Conservation (phyloP, 2,329 filamentous ascomycete genomes). For the Sclerotinia sclerotiorum region DNA sequence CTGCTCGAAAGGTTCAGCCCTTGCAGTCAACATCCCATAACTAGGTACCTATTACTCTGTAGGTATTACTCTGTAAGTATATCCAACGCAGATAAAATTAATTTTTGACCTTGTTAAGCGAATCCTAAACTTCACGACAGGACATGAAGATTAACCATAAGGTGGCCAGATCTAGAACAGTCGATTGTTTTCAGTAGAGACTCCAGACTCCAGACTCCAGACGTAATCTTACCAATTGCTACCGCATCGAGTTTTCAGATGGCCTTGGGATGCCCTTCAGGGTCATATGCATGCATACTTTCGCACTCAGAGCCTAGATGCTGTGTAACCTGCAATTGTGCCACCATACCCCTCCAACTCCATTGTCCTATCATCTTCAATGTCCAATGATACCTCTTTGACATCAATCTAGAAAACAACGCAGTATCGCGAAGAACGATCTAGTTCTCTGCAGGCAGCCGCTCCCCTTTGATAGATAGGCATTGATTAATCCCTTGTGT, state of each 20-base stretch:
- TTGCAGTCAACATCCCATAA: no score
- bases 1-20: no score
- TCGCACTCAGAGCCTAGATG: no score
- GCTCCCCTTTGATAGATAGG: neutral
- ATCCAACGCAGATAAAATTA: no score
- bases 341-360: neutral
- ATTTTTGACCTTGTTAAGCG: no score
- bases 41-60: no score
- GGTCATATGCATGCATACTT: neutral
- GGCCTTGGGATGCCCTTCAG: neutral
- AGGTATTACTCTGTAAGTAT: no score
- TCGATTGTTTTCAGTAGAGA: neutral
- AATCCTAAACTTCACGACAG: no score
- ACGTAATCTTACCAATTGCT: no score
- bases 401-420: neutral
- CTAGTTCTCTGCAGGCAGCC: neutral
- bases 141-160: no score
- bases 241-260: neutral
- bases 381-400: neutral
- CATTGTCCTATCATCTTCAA: neutral
- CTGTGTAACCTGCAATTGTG: no score
- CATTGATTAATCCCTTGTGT: neutral
- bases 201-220: no score
- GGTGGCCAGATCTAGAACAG: slow-evolving; percentile 1
- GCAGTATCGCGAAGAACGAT: neutral